A percentile compares a stretch with the other conserved stretches of the same genome.
These are phyloP conservation scores for Puccinellia tenuiflora DNA, from an alignment of 176 grass and related monocot species.

Conservation along the genomic window DNA sequence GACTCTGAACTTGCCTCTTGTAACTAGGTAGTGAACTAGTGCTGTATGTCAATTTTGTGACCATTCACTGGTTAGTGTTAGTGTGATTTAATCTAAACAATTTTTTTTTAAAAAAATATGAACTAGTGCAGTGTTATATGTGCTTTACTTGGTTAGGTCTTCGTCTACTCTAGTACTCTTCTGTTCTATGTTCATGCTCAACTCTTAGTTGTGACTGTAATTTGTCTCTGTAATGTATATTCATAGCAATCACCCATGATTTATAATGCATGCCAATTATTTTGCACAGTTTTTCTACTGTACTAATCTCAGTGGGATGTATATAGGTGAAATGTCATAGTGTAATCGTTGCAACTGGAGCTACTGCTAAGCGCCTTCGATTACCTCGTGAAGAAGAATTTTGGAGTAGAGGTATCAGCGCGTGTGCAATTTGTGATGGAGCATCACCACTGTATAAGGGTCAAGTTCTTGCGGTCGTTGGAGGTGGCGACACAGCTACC, in stretches of 20 bases:
- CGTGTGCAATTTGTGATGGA: slow-evolving; percentile 98
- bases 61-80: neutral
- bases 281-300: neutral
- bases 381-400: slow-evolving; percentile 96
- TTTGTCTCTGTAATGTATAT: neutral
- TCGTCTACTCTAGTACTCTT: neutral
- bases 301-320: slow-evolving; percentile 21
- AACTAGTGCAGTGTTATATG: neutral
- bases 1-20: neutral
- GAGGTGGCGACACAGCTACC: slow-evolving; percentile 88
- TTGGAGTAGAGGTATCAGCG: slow-evolving; percentile 99
- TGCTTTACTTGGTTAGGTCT: neutral
- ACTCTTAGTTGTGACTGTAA: neutral
- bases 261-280: neutral
- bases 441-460: slow-evolving; percentile 86
- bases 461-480: slow-evolving; percentile 90
- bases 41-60: neutral
- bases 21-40: neutral
- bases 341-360: slow-evolving; percentile 94
- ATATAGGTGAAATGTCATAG: slow-evolving; percentile 80
- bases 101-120: too few species aligned
- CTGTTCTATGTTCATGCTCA: neutral
- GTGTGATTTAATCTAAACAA: neutral
- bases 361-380: slow-evolving; percentile 64
- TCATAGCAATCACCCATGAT: neutral